A percentile compares a stretch with the other conserved stretches of the same genome.
Evolutionary conservation across 306 rosid genomes (phyloP).

Genomic region (Sicyos baderoa): DNA sequence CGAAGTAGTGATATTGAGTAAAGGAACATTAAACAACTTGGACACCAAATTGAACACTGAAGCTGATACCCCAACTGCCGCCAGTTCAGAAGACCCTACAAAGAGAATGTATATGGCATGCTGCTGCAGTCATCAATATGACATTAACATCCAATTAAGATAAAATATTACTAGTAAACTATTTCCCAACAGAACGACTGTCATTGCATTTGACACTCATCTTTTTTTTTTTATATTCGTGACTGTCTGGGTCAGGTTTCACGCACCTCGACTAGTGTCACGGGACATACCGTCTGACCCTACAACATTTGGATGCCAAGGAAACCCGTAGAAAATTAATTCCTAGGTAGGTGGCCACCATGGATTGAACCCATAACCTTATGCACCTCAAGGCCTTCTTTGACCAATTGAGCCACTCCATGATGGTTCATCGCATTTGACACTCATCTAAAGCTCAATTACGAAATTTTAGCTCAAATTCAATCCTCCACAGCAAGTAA

Average conservation of each 20-base stretch:
- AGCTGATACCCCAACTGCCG: conserved; percentile 85
- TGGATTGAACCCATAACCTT: too few species aligned
- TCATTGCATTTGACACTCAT: background rate
- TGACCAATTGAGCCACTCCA: too few species aligned
- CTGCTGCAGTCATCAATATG: conserved; percentile 15
- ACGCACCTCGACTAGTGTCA: too few species aligned
- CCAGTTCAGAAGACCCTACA: conserved; percentile 82
- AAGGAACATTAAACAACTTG: conserved; percentile 64
- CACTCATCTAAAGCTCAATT: background rate
- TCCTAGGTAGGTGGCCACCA: too few species aligned
- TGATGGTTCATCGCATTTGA: background rate
- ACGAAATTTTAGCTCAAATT: background rate
- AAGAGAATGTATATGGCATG: conserved; percentile 20
- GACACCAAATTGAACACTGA: conserved; percentile 79
- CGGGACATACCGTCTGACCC: too few species aligned
- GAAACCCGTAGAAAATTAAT: too few species aligned
- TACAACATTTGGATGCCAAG: too few species aligned
- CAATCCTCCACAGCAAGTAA: background rate
- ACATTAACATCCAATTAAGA: background rate
- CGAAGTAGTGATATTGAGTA: conserved; percentile 86
- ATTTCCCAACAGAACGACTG: background rate
- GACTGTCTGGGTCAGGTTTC: too few species aligned
- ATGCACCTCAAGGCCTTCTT: too few species aligned
- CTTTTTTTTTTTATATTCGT: too few species aligned
- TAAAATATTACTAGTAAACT: background rate